Conservation (phyloP, 805 yeast species). For the Danielia reshetovae region DNA sequence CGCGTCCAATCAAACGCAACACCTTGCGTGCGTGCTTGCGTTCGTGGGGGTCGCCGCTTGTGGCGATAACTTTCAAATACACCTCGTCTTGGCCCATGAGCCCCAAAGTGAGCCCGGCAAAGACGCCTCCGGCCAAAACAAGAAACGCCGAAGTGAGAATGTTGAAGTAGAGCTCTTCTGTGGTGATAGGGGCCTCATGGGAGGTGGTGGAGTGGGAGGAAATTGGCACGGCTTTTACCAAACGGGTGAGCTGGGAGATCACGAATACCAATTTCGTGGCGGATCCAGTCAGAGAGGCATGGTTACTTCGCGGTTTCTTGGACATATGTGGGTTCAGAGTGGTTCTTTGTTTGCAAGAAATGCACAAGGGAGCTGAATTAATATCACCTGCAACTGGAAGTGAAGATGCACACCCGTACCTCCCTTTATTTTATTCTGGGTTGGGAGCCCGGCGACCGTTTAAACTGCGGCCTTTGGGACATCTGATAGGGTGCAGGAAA, state of each 20-base stretch:
- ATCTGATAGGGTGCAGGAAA: too few relatives aligned
- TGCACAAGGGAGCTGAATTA: too few relatives aligned
- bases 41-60: constrained; percentile 76
- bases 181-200: constrained; percentile 22
- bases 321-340: constrained; percentile 10
- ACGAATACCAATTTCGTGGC: constrained; percentile 29
- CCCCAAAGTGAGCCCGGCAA: constrained; percentile 91
- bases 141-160: constrained; percentile 52
- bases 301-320: constrained; percentile 25
- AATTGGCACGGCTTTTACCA: constrained; percentile 36
- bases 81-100: constrained; percentile 98
- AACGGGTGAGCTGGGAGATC: constrained; percentile 28
- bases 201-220: constrained; percentile 9
- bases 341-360: too few relatives aligned
- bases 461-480: too few relatives aligned
- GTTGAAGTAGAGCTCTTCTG: constrained; percentile 44
- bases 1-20: constrained; percentile 64
- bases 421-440: too few relatives aligned
- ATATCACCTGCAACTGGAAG: too few relatives aligned
- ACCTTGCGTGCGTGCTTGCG: constrained; percentile 68
- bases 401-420: constrained; percentile 5
- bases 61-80: constrained; percentile 81
- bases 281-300: constrained; percentile 18
- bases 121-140: constrained; percentile 81
- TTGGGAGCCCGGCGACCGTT: too few relatives aligned